phyloP scores from a whole-genome alignment of 495 filamentous ascomycete species.

The Tuber magnatum region DNA sequence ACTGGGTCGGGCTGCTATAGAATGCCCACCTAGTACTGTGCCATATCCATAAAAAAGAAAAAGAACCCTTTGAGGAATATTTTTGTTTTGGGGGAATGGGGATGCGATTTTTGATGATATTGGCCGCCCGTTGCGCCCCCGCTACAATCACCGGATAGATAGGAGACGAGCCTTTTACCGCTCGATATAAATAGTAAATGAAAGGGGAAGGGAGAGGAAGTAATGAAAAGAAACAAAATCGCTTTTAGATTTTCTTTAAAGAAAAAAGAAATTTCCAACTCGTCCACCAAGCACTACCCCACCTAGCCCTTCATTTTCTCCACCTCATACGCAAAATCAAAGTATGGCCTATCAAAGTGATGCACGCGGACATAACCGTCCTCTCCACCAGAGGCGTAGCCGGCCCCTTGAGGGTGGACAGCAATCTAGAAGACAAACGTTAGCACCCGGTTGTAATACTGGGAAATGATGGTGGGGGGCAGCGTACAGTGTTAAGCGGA shows the following conservation, averaged over 20 bases:
- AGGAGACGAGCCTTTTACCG: background rate
- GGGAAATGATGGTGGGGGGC: slow-evolving; percentile 8
- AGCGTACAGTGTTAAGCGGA: slow-evolving; percentile 62
- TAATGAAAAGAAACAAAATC: background rate
- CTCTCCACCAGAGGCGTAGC: slow-evolving; percentile 91
- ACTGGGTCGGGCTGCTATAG: background rate
- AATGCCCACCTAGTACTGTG: background rate
- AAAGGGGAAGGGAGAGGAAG: background rate
- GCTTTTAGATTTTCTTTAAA: background rate
- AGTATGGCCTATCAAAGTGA: slow-evolving; percentile 96
- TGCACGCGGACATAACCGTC: slow-evolving; percentile 98
- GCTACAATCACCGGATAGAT: background rate
- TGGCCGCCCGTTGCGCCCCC: background rate
- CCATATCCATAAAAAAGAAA: background rate
- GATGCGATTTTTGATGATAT: background rate
- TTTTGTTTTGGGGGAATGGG: background rate
- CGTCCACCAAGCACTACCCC: slow-evolving; percentile 19
- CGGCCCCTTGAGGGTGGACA: slow-evolving; percentile 77
- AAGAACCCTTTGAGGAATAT: background rate
- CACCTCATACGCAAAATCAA: slow-evolving; percentile 97
- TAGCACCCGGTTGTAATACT: background rate
- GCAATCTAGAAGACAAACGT: slow-evolving; percentile 50
- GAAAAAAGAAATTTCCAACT: background rate
- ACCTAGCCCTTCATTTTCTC: slow-evolving; percentile 54
- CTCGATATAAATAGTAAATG: background rate